Percentiles rank a stretch among this genome's conserved stretches.
phyloP scores from a whole-genome alignment of 1,284 basidiomycete species.

The Malassezia arunalokei region DNA sequence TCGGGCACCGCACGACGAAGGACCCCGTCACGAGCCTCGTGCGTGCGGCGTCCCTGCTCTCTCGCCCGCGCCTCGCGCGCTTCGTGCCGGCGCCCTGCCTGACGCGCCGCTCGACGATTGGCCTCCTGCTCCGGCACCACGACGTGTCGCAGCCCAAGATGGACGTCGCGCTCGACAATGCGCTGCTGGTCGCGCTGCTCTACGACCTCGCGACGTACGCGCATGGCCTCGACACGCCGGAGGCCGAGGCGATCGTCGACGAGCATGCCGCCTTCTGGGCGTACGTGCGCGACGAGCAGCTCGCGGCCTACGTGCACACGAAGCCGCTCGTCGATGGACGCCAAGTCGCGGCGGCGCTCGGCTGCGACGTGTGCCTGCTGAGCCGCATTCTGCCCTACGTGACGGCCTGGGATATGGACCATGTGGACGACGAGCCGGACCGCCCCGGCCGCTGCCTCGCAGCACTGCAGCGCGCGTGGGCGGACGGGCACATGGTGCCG shows the following conservation, averaged over 20 bases:
- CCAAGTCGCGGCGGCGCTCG: constrained; percentile 20
- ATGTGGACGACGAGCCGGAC: background rate
- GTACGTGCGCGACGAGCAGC: constrained; percentile 11
- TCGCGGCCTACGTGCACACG: constrained; percentile 19
- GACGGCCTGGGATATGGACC: constrained; percentile 32
- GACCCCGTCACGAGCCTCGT: constrained; percentile 24
- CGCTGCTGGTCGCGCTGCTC: constrained; percentile 25
- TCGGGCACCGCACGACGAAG: constrained; percentile 31
- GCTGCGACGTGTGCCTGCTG: constrained; percentile 24
- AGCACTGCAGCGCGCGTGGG: constrained; percentile 30
- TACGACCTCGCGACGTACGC: constrained; percentile 14
- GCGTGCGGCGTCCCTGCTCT: constrained; percentile 10
- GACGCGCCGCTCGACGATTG: constrained; percentile 6
- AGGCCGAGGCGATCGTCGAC: constrained; percentile 7
- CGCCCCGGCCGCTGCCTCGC: constrained; percentile 15
- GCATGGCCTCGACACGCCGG: background rate
- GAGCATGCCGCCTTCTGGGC: constrained; percentile 24
- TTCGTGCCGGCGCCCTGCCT: constrained; percentile 2
- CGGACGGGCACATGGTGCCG: constrained; percentile 27
- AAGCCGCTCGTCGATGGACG: constrained; percentile 33
- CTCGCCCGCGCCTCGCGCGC: constrained; percentile 5
- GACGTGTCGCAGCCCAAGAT: constrained; percentile 17
- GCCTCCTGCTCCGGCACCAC: constrained; percentile 21
- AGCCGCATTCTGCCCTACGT: constrained; percentile 27
- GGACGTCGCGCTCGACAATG: constrained; percentile 17